phyloP scores from a whole-genome alignment of 495 filamentous ascomycete species.

The Aspergillus affinis region DNA sequence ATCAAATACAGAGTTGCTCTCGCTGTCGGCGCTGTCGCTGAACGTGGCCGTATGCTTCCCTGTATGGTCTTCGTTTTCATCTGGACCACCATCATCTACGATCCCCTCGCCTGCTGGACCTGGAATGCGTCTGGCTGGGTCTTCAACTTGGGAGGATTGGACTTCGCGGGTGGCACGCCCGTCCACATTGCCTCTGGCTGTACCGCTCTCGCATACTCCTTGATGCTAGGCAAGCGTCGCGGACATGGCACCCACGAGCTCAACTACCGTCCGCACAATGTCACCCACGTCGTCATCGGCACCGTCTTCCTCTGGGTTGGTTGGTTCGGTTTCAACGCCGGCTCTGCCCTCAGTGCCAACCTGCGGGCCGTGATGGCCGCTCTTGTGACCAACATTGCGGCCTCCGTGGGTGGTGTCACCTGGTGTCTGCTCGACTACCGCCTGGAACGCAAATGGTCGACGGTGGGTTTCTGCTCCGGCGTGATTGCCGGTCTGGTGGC shows the following conservation, averaged over 20 bases:
- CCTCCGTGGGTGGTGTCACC: slow-evolving; percentile 78
- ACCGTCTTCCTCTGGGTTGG: slow-evolving; percentile 99
- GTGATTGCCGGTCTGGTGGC: slow-evolving; percentile 89
- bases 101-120: slow-evolving; percentile 97
- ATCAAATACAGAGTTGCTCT: slow-evolving; percentile 66
- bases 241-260: slow-evolving; percentile 85
- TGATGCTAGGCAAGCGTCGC: slow-evolving; percentile 80
- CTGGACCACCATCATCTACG: slow-evolving; percentile 93
- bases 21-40: slow-evolving; percentile 87
- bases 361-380: slow-evolving; percentile 68
- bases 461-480: slow-evolving; percentile 94
- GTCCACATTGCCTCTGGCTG: slow-evolving; percentile 93
- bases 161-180: slow-evolving; percentile 95
- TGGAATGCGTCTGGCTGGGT: slow-evolving; percentile 92
- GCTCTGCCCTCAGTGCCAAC: slow-evolving; percentile 86
- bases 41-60: slow-evolving; percentile 92
- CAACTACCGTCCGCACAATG: slow-evolving; percentile 97
- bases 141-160: slow-evolving; percentile 77
- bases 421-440: slow-evolving; percentile 96
- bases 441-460: slow-evolving; percentile 93
- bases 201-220: slow-evolving; percentile 83
- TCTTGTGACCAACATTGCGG: slow-evolving; percentile 56
- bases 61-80: slow-evolving; percentile 95
- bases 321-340: slow-evolving; percentile 99
- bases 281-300: slow-evolving; percentile 93